A percentile compares a stretch with the other conserved stretches of the same genome.
Evolutionary conservation across 2,329 filamentous ascomycete genomes (phyloP).

Genomic region (Monilinia laxa): DNA sequence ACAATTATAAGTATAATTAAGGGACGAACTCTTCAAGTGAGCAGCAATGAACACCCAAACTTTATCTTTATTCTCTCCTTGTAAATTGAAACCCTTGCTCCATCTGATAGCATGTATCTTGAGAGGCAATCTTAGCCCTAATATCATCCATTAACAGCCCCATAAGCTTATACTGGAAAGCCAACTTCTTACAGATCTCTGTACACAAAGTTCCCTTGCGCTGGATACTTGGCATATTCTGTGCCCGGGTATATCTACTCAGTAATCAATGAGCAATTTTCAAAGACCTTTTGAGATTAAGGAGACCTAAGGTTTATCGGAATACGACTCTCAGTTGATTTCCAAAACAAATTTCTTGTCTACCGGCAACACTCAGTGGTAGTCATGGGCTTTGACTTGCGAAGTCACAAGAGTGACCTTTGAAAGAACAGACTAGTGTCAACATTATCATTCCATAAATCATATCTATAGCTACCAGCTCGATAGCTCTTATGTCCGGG

Average conservation of each 20-base stretch:
- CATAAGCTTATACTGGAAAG: background rate
- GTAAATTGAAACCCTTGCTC: background rate
- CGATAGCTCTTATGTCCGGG: background rate
- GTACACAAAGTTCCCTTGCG: background rate
- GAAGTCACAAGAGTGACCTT: no score
- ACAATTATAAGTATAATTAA: background rate
- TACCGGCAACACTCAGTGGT: background rate
- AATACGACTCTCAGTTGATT: background rate
- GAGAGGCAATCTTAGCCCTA: no score
- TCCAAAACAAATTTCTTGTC: background rate
- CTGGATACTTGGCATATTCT: background rate
- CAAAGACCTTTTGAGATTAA: background rate
- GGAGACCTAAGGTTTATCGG: background rate
- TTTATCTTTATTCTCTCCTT: background rate
- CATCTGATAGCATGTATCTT: background rate
- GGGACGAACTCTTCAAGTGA: background rate
- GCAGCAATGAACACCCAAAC: background rate
- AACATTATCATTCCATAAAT: background rate
- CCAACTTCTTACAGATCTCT: background rate
- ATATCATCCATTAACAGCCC: background rate
- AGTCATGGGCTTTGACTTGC: background rate
- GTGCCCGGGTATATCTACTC: background rate
- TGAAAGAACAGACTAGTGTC: background rate
- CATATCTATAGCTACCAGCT: background rate
- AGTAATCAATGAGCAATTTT: background rate